Evolutionary conservation across 768 basidiomycete species (phyloP).

Genomic region (Russula compacta): DNA sequence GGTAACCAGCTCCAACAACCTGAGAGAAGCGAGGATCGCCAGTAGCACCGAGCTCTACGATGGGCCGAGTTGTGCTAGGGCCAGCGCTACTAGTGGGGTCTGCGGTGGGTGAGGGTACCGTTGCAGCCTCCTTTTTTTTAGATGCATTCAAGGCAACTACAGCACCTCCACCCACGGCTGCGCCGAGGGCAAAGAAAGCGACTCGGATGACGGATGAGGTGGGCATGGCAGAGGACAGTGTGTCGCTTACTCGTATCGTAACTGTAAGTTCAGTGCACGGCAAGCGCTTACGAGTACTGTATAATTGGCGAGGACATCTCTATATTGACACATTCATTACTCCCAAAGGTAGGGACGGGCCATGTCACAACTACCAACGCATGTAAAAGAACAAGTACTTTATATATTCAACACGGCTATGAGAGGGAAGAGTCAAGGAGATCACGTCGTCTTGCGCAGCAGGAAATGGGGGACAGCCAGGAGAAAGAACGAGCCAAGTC

Average conservation of each 20-base stretch:
- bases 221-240: constrained; percentile 29
- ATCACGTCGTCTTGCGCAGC: constrained; percentile 22
- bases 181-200: constrained; percentile 76
- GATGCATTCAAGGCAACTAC: constrained; percentile 40
- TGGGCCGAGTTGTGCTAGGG: constrained; percentile 22
- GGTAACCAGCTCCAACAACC: constrained; percentile 23
- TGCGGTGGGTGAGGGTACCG: not conserved
- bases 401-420: constrained; percentile 12
- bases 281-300: not conserved
- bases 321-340: constrained; percentile 15
- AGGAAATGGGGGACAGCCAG: constrained; percentile 19
- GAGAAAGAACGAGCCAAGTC: constrained; percentile 12
- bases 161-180: constrained; percentile 70
- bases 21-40: constrained; percentile 36
- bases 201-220: constrained; percentile 45
- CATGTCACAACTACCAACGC: constrained; percentile 18
- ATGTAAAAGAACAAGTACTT: constrained; percentile 14
- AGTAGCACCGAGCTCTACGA: constrained; percentile 38
- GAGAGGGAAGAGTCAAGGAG: constrained; percentile 3
- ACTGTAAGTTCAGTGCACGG: too few species aligned
- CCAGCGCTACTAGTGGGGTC: not conserved
- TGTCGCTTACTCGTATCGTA: not conserved
- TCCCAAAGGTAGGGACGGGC: constrained; percentile 21
- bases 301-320: not conserved
- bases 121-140: constrained; percentile 22